Base-by-base conservation (phyloP, 495 filamentous ascomycete genomes). In the Penicillium bovifimosum region DNA sequence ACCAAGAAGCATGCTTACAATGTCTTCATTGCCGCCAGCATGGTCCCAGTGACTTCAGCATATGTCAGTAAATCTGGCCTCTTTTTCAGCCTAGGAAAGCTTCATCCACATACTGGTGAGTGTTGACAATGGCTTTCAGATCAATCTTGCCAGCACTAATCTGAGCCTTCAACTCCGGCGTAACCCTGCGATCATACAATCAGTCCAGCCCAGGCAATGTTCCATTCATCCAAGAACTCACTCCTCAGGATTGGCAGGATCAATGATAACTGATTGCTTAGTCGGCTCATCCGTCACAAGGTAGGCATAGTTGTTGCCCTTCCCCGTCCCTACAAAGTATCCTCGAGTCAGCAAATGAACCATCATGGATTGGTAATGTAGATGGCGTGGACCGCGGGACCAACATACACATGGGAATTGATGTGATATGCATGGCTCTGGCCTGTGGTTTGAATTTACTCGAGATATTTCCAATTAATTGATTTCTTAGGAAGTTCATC, bases 371-470 rank as follows among this genome's bases (percentile, higher is more conserved):
- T 43, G 9, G 28, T 34, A 20, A 41, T 27, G n/a, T 32, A 35
- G 11, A 57, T 43, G 14, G 46, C 18, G 6, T 20, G 48, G n/a
- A 27, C 16, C 10, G 24, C 24, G 50, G 35, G 32, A 5, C 31
- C 50, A 16, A 80, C 88, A 63, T 83, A 96, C 92, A 97, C 93
- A 97, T 98, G 31, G 93, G 93, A 75, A 98, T 96, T 50, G 90
- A 90, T 68, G 91, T 83, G 70, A 98, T 86, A 85, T 96, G 91
- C 93, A 98, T 98, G 58, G 75, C 68, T 65, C 69, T 64, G 48
- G 44, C 16, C 47, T 64, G 63, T 16, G 39, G 17, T 29, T 41
- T 51, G 40, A 33, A 34, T 9, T 35, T 31, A 49, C n/a, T 29
- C 18, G 43, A 46, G 16, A 41, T 43, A 42, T n/a, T 41, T 42